A percentile compares a stretch with the other conserved stretches of the same genome.
Evolutionary conservation across 2,329 filamentous ascomycete species (phyloP).

Genomic region (Rhinocladiella similis): DNA sequence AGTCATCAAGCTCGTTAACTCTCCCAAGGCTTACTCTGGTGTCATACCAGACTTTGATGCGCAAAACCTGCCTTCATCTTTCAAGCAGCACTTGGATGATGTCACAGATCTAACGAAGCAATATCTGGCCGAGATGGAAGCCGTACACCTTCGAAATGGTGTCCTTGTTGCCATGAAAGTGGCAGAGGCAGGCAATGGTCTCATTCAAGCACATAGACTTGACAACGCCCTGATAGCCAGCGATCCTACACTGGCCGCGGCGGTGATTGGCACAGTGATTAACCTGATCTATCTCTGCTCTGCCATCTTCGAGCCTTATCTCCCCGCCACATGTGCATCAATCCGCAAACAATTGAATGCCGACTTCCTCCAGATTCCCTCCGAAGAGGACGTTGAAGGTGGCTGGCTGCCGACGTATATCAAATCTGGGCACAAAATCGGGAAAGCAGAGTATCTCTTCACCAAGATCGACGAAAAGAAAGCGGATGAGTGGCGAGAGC

Average conservation of each 20-base stretch:
- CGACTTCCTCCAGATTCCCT: constrained; percentile 61
- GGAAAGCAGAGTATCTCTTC: constrained; percentile 78
- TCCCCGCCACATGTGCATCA: constrained; percentile 72
- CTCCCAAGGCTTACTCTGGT: constrained; percentile 66
- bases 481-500: constrained; percentile 77
- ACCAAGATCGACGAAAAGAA: constrained; percentile 79
- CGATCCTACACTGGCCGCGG: constrained; percentile 60
- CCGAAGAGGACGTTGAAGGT: constrained; percentile 49
- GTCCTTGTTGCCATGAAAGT: constrained; percentile 57
- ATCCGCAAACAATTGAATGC: constrained; percentile 76
- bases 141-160: constrained; percentile 60
- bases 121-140: constrained; percentile 60
- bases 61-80: constrained; percentile 39
- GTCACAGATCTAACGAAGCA: constrained; percentile 55
- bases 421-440: constrained; percentile 75
- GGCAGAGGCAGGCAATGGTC: constrained; percentile 59
- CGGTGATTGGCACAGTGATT: constrained; percentile 73
- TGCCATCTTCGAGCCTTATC: constrained; percentile 76
- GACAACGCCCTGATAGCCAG: constrained; percentile 62
- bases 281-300: constrained; percentile 83
- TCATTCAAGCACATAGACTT: constrained; percentile 61
- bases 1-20: constrained; percentile 71
- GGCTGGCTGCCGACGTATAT: constrained; percentile 63
- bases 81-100: constrained; percentile 42
- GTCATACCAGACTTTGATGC: constrained; percentile 62